Evolutionary conservation across 495 filamentous ascomycete species (phyloP).

Genomic region (Xylaria flabelliformis): DNA sequence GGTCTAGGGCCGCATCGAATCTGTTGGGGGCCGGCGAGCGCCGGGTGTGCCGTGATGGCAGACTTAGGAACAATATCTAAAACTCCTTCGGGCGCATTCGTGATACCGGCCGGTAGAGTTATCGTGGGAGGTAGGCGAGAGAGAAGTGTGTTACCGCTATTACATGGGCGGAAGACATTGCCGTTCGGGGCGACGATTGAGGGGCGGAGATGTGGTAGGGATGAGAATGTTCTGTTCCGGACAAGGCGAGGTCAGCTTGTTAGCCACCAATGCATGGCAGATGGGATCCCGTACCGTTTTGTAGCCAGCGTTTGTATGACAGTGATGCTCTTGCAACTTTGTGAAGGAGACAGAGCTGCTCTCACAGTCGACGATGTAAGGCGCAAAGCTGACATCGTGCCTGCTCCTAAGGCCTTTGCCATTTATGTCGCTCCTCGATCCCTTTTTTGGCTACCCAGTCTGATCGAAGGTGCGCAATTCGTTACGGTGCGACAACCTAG

Average conservation of each 20-base stretch:
- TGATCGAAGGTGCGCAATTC: constrained; percentile 2
- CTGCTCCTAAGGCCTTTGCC: not conserved
- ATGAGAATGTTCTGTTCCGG: constrained; percentile 45
- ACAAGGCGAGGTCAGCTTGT: not conserved
- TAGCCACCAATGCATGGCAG: too few relatives aligned
- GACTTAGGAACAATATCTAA: constrained; percentile 48
- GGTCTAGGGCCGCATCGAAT: constrained; percentile 54
- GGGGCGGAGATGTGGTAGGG: constrained; percentile 50
- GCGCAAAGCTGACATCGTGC: constrained; percentile 23
- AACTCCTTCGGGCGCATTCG: constrained; percentile 20
- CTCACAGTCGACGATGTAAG: constrained; percentile 20
- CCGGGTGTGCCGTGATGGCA: constrained; percentile 47
- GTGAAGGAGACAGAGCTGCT: constrained; percentile 21
- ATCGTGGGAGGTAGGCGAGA: constrained; percentile 27
- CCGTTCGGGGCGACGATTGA: constrained; percentile 33
- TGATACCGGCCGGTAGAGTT: constrained; percentile 19
- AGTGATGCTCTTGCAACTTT: not conserved
- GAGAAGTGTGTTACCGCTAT: constrained; percentile 22
- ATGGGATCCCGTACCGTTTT: constrained; percentile 19
- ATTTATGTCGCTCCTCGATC: not conserved
- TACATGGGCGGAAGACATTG: constrained; percentile 40
- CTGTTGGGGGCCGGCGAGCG: constrained; percentile 45
- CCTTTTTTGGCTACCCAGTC: not conserved
- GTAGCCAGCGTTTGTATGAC: constrained; percentile 21
- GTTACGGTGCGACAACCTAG: constrained; percentile 1